phyloP scores from a whole-genome alignment of 495 filamentous ascomycete genomes.

The Daldinia bambusicola region DNA sequence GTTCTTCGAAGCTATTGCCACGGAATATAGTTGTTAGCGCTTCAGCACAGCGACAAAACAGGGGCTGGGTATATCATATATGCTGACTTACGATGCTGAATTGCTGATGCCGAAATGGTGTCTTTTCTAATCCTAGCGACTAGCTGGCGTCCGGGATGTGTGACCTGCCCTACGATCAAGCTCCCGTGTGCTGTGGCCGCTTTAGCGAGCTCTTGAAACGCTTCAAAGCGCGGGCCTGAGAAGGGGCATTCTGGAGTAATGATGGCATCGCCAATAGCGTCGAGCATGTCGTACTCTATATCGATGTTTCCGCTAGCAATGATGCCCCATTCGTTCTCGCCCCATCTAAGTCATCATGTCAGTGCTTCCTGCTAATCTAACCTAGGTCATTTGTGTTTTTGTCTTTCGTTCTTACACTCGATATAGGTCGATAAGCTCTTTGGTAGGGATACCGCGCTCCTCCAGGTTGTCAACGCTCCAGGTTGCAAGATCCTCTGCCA shows the following conservation, averaged over 20 bases:
- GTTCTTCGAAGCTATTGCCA: constrained; percentile 10
- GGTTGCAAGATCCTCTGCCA: constrained; percentile 69
- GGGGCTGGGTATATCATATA: too few species aligned
- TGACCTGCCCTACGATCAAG: constrained; percentile 66
- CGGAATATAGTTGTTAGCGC: neutral
- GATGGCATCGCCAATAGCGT: constrained; percentile 65
- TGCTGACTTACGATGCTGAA: constrained; percentile 57
- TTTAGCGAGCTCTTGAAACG: constrained; percentile 62
- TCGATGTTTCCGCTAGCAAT: constrained; percentile 70
- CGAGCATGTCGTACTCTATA: constrained; percentile 67
- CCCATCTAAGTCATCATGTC: constrained; percentile 58
- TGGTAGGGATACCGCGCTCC: constrained; percentile 66
- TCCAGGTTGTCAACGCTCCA: constrained; percentile 62
- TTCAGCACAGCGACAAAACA: constrained; percentile 2
- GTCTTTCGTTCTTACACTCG: constrained; percentile 18
- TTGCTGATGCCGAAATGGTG: constrained; percentile 66
- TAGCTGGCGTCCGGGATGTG: constrained; percentile 69
- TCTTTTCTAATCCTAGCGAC: constrained; percentile 58
- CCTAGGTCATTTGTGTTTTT: neutral
- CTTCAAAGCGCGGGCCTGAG: constrained; percentile 65
- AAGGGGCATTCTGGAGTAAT: constrained; percentile 59
- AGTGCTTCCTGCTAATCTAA: neutral
- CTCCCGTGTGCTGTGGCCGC: constrained; percentile 63
- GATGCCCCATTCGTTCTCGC: constrained; percentile 64
- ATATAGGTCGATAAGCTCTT: constrained; percentile 68